Conservation (phyloP, 2,329 filamentous ascomycete species). For the Cladophialophora chaetospira region DNA sequence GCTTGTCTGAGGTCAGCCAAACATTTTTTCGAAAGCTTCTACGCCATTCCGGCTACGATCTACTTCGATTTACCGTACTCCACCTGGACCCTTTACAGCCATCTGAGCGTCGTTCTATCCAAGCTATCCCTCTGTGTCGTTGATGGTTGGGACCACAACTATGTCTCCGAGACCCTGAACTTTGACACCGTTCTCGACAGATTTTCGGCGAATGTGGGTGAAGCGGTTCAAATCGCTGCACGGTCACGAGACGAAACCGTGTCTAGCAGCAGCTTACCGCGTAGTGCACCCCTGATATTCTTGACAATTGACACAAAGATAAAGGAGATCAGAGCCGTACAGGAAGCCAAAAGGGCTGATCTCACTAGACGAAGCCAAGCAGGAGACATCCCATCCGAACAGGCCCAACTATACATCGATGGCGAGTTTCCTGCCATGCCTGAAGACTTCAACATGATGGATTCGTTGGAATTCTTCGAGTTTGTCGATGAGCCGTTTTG, state of each 20-base stretch:
- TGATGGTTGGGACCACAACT: slow-evolving; percentile 35
- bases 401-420: background rate
- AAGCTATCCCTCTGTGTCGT: slow-evolving; percentile 32
- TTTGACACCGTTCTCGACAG: slow-evolving; percentile 29
- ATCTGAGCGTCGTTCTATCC: slow-evolving; percentile 40
- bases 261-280: background rate
- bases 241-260: background rate
- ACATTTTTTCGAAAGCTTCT: slow-evolving; percentile 54
- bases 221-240: slow-evolving; percentile 14
- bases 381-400: background rate
- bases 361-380: background rate
- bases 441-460: background rate
- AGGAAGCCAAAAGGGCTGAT: slow-evolving; percentile 10
- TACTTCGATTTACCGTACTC: slow-evolving; percentile 54
- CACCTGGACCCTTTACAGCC: slow-evolving; percentile 51
- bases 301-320: slow-evolving; percentile 4
- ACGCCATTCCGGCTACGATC: slow-evolving; percentile 45
- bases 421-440: background rate
- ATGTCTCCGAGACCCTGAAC: slow-evolving; percentile 32
- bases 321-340: slow-evolving; percentile 11
- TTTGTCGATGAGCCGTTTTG: background rate
- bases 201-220: slow-evolving; percentile 29
- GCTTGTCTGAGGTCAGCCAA: slow-evolving; percentile 52
- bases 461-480: background rate
- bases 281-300: slow-evolving; percentile 6